Conservation (phyloP, 2,329 filamentous ascomycete species). For the Penicillium sp. region DNA sequence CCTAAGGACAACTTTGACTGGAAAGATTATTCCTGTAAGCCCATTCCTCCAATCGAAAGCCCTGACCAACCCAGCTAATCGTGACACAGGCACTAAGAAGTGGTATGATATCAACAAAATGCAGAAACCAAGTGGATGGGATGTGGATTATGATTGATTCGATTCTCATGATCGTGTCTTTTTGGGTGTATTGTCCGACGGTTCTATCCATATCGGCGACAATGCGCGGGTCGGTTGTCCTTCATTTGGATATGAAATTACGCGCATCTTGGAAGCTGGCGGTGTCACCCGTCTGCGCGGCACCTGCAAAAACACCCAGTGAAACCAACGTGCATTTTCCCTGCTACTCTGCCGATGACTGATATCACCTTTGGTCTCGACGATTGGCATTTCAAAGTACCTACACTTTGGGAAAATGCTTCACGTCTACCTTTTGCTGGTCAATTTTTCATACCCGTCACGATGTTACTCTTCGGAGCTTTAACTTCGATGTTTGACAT, state of each 20-base stretch:
- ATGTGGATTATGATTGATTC: slow-evolving; percentile 59
- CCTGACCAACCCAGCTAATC: not conserved
- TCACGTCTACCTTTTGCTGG: not conserved
- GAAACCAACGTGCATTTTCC: not conserved
- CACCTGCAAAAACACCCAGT: slow-evolving; percentile 9
- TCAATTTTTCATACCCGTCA: slow-evolving; percentile 3
- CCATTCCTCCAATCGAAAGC: not conserved
- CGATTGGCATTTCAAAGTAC: not conserved
- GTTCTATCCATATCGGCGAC: slow-evolving; percentile 25
- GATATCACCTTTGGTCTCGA: not conserved
- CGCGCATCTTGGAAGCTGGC: slow-evolving; percentile 6
- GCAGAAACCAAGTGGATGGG: slow-evolving; percentile 81
- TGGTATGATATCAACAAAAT: slow-evolving; percentile 82
- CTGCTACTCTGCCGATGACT: not conserved
- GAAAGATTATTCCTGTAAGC: slow-evolving; percentile 96
- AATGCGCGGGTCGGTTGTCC: slow-evolving; percentile 18
- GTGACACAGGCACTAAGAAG: slow-evolving; percentile 69
- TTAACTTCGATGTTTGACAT: slow-evolving; percentile 13
- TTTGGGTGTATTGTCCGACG: slow-evolving; percentile 20
- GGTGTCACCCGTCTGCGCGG: slow-evolving; percentile 9
- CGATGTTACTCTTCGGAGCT: not conserved
- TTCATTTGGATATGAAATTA: slow-evolving; percentile 9
- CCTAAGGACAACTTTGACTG: slow-evolving; percentile 98
- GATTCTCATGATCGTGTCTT: slow-evolving; percentile 17
- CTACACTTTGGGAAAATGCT: not conserved